These are phyloP conservation scores for Pyricularia sp. DNA, from an alignment of 2,329 filamentous ascomycete species.

Conservation along the genomic window DNA sequence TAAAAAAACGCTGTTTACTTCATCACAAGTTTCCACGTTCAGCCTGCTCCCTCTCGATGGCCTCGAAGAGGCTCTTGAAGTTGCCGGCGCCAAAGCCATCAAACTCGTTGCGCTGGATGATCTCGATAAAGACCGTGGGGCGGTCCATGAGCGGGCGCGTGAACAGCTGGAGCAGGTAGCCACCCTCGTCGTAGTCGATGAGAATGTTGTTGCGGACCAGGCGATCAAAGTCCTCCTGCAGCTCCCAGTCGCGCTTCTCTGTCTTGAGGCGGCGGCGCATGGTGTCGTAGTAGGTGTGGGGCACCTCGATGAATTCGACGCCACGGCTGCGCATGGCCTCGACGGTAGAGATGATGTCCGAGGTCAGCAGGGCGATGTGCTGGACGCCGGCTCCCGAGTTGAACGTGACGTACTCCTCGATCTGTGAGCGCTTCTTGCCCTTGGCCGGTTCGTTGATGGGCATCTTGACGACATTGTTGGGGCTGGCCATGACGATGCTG, in stretches of 20 bases:
- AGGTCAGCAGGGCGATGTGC: constrained; percentile 78
- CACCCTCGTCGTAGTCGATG: constrained; percentile 89
- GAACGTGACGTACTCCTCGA: constrained; percentile 86
- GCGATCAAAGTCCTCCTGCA: constrained; percentile 60
- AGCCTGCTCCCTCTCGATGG: constrained; percentile 86
- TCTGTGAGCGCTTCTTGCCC: constrained; percentile 85
- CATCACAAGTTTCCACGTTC: constrained; percentile 63
- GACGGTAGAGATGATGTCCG: constrained; percentile 67
- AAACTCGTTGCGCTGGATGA: constrained; percentile 85
- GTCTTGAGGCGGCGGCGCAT: constrained; percentile 63
- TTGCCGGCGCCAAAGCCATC: constrained; percentile 89
- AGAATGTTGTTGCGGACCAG: constrained; percentile 71
- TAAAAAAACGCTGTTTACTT: neutral
- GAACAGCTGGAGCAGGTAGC: constrained; percentile 67
- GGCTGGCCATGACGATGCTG: constrained; percentile 79
- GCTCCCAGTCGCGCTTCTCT: constrained; percentile 43
- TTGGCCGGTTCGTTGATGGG: constrained; percentile 92
- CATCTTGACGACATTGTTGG: constrained; percentile 86
- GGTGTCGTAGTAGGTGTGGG: constrained; percentile 69
- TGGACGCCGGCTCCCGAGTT: constrained; percentile 84
- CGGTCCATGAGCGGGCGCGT: constrained; percentile 87
- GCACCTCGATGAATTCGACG: constrained; percentile 86
- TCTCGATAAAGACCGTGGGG: constrained; percentile 91
- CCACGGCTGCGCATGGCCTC: constrained; percentile 69
- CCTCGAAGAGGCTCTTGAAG: constrained; percentile 90